These are phyloP conservation scores for Ambrosiella xylebori DNA, from an alignment of 2,329 filamentous ascomycete species.

Conservation along the genomic window DNA sequence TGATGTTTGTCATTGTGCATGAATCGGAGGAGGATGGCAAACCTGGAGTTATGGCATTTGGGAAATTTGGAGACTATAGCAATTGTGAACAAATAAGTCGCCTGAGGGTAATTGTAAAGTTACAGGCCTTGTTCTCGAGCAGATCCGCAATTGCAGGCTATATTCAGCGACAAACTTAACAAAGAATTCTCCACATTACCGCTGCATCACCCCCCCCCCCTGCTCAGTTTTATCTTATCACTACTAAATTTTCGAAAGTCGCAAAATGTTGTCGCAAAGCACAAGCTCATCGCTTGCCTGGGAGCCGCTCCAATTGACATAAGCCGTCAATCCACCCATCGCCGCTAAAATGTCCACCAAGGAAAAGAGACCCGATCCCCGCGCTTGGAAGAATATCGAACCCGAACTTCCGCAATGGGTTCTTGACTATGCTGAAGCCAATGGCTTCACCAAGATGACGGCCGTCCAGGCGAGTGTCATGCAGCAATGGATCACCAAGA, in stretches of 20 bases:
- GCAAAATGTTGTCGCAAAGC: slow-evolving; percentile 1
- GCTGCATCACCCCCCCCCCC: neutral
- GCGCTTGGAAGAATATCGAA: slow-evolving; percentile 27
- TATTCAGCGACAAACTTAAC: neutral
- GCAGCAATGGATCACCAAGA: slow-evolving; percentile 73
- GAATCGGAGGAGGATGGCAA: neutral
- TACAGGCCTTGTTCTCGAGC: no score
- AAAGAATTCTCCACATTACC: slow-evolving; percentile 1
- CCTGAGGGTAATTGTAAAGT: no score
- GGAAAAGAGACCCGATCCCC: slow-evolving; percentile 24
- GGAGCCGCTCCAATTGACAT: neutral
- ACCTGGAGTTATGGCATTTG: no score
- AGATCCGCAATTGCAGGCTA: neutral
- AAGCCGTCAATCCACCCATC: neutral
- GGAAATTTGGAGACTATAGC: no score
- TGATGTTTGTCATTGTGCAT: neutral
- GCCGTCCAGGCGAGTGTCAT: slow-evolving; percentile 90
- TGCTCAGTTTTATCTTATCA: slow-evolving; percentile 11
- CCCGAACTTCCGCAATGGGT: slow-evolving; percentile 48
- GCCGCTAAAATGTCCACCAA: slow-evolving; percentile 13
- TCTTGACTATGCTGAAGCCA: slow-evolving; percentile 62
- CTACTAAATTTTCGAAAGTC: slow-evolving; percentile 10
- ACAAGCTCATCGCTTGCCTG: neutral
- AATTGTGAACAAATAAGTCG: no score
- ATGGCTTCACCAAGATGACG: slow-evolving; percentile 78